Conservation (phyloP, 1,139 yeast species). For the Kodamaea ohmeri region DNA sequence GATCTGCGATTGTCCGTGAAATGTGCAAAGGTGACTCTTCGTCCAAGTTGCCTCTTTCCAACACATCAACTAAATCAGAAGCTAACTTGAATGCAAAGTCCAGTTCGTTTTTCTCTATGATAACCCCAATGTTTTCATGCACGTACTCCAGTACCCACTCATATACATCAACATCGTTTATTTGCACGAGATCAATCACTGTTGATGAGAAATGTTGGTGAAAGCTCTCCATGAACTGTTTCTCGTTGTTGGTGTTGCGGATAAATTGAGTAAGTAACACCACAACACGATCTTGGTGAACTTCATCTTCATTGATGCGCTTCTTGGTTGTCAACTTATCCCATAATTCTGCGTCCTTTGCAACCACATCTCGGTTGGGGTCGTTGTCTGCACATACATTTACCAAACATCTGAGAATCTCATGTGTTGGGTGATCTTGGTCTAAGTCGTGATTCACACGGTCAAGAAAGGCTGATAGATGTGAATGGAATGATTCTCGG, state of each 20-base stretch:
- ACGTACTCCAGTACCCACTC: slow-evolving; percentile 9
- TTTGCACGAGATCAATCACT: slow-evolving; percentile 2
- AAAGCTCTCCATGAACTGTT: slow-evolving; percentile 19
- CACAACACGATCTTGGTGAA: slow-evolving; percentile 16
- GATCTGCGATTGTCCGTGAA: slow-evolving; percentile 6
- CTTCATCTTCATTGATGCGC: slow-evolving; percentile 3
- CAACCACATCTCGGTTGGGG: slow-evolving; percentile 26
- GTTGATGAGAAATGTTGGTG: slow-evolving; percentile 6
- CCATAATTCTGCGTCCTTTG: slow-evolving; percentile 8
- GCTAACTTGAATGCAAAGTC: slow-evolving; percentile 2
- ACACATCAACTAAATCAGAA: slow-evolving; percentile 1
- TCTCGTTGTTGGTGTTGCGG: slow-evolving; percentile 25
- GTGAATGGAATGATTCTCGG: slow-evolving; percentile 14
- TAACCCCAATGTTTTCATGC: slow-evolving; percentile 2
- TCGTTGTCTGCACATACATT: slow-evolving; percentile 41
- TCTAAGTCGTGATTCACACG: slow-evolving; percentile 1
- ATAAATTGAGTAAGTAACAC: slow-evolving; percentile 37
- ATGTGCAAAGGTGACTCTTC: slow-evolving; percentile 11
- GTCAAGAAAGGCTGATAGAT: slow-evolving; percentile 6
- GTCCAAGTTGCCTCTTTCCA: slow-evolving; percentile 12
- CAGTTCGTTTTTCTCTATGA: slow-evolving; percentile 3
- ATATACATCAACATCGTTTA: slow-evolving; percentile 6
- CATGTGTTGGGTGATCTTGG: slow-evolving; percentile 11
- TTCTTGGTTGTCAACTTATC: slow-evolving; percentile 6
- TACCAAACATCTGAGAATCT: slow-evolving; percentile 29